Evolutionary conservation across 345 rosid species (phyloP).

Genomic region (Rhizophora apiculata): DNA sequence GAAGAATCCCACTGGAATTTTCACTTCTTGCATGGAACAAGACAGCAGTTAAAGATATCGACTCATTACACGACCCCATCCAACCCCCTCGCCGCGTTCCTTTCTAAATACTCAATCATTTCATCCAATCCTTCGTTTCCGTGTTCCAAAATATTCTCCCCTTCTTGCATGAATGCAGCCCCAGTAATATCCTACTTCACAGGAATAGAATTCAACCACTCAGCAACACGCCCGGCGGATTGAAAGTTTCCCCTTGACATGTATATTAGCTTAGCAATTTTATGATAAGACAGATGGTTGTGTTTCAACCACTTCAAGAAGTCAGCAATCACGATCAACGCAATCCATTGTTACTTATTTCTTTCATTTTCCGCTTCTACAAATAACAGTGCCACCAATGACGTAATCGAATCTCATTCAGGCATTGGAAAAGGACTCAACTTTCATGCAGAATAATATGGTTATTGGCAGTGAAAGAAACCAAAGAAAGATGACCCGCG

Average conservation of each 20-base stretch:
- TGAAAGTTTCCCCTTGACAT: conserved; percentile 72
- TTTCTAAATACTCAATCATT: conserved; percentile 64
- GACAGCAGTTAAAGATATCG: conserved; percentile 63
- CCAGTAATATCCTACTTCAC: conserved; percentile 73
- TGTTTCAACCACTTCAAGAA: conserved; percentile 87
- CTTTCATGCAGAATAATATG: no score
- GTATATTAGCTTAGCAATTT: conserved; percentile 66
- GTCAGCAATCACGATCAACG: no score
- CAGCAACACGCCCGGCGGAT: conserved; percentile 44
- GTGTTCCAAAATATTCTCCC: conserved; percentile 55
- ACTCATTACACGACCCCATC: conserved; percentile 85
- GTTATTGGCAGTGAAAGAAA: no score
- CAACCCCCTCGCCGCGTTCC: conserved; percentile 72
- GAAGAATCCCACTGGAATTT: conserved; percentile 62
- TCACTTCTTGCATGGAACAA: conserved; percentile 59
- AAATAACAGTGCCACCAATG: no score
- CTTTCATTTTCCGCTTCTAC: no score
- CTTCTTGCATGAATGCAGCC: conserved; percentile 26
- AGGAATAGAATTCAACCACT: conserved; percentile 30
- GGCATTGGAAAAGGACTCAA: no score
- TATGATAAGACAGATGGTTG: conserved; percentile 59
- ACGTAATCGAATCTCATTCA: no score
- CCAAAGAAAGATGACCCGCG: no score
- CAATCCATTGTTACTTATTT: no score
- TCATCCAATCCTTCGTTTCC: conserved; percentile 47